phyloP scores from a whole-genome alignment of 2,329 filamentous ascomycete genomes.

The Aspergillus chevalieri region DNA sequence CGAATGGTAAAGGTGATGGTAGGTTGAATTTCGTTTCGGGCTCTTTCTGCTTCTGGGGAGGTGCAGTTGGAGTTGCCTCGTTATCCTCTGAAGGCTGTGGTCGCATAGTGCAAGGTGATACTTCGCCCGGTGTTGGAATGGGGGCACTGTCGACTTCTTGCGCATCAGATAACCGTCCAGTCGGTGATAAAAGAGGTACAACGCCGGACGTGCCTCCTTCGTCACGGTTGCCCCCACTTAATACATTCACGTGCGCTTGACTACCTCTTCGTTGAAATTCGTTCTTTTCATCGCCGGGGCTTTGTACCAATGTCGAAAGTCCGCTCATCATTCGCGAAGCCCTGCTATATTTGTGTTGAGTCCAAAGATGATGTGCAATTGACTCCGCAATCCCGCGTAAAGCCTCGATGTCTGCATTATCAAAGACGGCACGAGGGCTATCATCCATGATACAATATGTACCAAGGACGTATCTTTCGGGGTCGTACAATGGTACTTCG shows the following conservation, averaged over 20 bases:
- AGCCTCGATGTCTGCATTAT: slow-evolving; percentile 31
- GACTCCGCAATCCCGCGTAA: slow-evolving; percentile 51
- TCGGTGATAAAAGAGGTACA: not conserved
- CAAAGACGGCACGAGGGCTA: slow-evolving; percentile 43
- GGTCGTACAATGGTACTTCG: slow-evolving; percentile 55
- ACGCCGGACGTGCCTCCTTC: not conserved
- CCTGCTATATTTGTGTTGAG: slow-evolving; percentile 47
- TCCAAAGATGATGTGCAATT: slow-evolving; percentile 51
- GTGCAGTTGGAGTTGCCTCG: not conserved
- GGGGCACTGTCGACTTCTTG: not conserved
- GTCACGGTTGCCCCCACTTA: not conserved
- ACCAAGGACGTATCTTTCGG: slow-evolving; percentile 51
- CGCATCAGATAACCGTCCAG: not conserved
- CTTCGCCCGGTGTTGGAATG: not conserved
- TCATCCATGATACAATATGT: slow-evolving; percentile 55
- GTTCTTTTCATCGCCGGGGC: not conserved
- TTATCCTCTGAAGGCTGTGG: not conserved
- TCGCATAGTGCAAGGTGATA: not conserved
- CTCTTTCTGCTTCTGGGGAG: not conserved
- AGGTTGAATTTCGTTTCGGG: not conserved
- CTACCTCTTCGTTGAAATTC: not conserved
- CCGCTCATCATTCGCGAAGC: slow-evolving; percentile 52
- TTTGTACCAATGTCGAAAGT: slow-evolving; percentile 38
- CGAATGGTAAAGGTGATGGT: not conserved
- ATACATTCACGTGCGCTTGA: not conserved